phyloP scores from a whole-genome alignment of 768 basidiomycete genomes.

The Lactarius tabidus region DNA sequence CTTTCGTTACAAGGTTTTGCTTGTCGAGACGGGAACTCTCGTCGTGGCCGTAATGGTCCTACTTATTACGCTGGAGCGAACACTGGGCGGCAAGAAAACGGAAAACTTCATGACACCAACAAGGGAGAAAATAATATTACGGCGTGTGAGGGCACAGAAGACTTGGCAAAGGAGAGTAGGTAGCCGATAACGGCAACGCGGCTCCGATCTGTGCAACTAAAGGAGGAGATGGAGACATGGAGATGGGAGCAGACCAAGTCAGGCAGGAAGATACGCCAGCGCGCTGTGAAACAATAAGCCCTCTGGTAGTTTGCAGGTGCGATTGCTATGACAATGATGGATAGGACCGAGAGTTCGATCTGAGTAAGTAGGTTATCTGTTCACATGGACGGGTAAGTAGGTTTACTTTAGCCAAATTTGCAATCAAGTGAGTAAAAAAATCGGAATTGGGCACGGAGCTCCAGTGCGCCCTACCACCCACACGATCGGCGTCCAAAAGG shows the following conservation, averaged over 20 bases:
- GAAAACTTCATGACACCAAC: slow-evolving; percentile 5
- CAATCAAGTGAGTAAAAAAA: slow-evolving; percentile 6
- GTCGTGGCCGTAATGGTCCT: slow-evolving; percentile 9
- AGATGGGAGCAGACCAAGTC: not conserved
- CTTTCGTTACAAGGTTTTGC: slow-evolving; percentile 21
- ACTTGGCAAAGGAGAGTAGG: not conserved
- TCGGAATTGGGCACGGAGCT: slow-evolving; percentile 7
- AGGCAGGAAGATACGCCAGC: slow-evolving; percentile 14
- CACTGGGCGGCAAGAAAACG: not conserved
- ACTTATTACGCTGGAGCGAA: not conserved
- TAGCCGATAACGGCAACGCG: slow-evolving; percentile 2
- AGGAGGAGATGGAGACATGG: not conserved
- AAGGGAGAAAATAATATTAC: slow-evolving; percentile 2
- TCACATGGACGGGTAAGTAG: not conserved
- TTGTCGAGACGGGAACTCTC: slow-evolving; percentile 10
- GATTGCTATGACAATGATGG: slow-evolving; percentile 9
- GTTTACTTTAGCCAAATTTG: slow-evolving; percentile 6
- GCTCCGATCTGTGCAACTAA: slow-evolving; percentile 6
- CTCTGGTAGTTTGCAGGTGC: not conserved
- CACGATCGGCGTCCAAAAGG: slow-evolving; percentile 15
- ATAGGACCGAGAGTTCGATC: slow-evolving; percentile 7
- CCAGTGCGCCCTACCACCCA: slow-evolving; percentile 4
- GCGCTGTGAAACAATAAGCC: not conserved
- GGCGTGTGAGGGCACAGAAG: not conserved
- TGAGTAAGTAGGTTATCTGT: not conserved